A percentile compares a stretch with the other conserved stretches of the same genome.
Conservation (phyloP, 192 early-diverging fungal species). For the Coemansia umbellata region DNA sequence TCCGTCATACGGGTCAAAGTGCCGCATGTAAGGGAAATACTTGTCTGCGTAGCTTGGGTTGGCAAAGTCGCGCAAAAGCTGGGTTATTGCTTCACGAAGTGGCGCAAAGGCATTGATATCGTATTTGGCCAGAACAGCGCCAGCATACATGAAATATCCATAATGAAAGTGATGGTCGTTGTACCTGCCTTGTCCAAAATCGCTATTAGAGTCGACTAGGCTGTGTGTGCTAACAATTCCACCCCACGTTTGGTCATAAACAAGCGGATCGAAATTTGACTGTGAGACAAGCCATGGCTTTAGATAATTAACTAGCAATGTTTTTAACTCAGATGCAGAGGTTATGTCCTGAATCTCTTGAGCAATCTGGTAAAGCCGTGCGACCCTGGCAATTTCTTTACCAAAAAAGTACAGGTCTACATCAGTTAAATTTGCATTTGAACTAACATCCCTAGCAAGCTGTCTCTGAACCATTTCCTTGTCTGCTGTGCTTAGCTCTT, state of each 20-base stretch:
- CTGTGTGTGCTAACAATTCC: conserved; percentile 45
- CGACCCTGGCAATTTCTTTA: conserved; percentile 47
- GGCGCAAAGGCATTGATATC: conserved; percentile 31
- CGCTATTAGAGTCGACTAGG: conserved; percentile 23
- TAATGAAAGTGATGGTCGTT: conserved; percentile 65
- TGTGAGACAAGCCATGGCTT: conserved; percentile 34
- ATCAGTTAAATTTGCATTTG: conserved; percentile 20
- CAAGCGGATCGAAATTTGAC: conserved; percentile 40
- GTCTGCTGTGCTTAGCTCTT: conserved; percentile 24
- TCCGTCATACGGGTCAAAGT: conserved; percentile 60
- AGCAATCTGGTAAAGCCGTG: conserved; percentile 52
- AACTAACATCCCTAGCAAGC: conserved; percentile 30
- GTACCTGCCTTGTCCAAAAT: conserved; percentile 57
- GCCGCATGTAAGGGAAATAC: conserved; percentile 54
- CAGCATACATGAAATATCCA: conserved; percentile 55
- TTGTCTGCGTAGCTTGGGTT: conserved; percentile 45
- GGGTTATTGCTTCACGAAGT: conserved; percentile 25
- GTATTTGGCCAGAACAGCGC: conserved; percentile 48
- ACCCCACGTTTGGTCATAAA: conserved; percentile 52
- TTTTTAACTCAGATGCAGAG: conserved; percentile 4
- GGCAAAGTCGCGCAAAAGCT: conserved; percentile 57
- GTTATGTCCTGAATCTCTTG: conserved; percentile 34
- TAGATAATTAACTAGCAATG: conserved; percentile 11
- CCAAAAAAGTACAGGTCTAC: conserved; percentile 55
- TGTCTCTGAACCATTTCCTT: conserved; percentile 24